Evolutionary conservation across 2,329 filamentous ascomycete species (phyloP), one percentile per base, ranked within the genome.

Genomic region (Apiospora aurea): DNA sequence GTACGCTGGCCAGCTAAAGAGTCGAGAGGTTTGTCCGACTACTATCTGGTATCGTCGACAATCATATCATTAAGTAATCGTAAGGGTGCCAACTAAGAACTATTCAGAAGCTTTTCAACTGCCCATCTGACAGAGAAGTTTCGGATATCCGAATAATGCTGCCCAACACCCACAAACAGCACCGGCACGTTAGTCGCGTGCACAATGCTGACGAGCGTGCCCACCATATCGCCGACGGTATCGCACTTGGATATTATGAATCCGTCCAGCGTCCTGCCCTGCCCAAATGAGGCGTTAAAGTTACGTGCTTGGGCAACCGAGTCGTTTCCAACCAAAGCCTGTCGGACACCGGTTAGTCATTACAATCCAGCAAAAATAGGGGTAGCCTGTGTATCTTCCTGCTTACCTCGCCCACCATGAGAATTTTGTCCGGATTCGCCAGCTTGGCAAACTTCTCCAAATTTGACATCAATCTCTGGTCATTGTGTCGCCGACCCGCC

Each of bases 221-320:
- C 95, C 61, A 98, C 95, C 95, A 98, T 98, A 84, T 98, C 96
- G n/a, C 96, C 97, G 49, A 99, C 97, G 0, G 96, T 99, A 84
- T 99, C 96, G 81, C 96, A 98, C 83, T 99, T 99, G 73, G 93
- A 96, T 77, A 99, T 98, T 80, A 99, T 97, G 83, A 99, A 99
- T 7, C 96, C 96, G 83, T 99, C 97, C 49, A 99, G 87, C 41
- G 90, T 89, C 72, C 96, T 87, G 18, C 91, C 91, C 6, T 90
- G 87, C 44, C 96, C 97, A 83, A 99, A 98, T 2, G 94, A 93
- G 49, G 92, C 91, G 80, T 98, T 98, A 86, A 99, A 99, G 84
- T 98, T 98, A 78, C 95, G 90, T 4, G 97, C 96, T 83, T 99
- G 96, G 67, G 95, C 94, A 29, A 99, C 96, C 4, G 93, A 95